A percentile compares a stretch with the other conserved stretches of the same genome.
phyloP scores from a whole-genome alignment of 768 basidiomycete species.

The Xerocomellus intermedius region DNA sequence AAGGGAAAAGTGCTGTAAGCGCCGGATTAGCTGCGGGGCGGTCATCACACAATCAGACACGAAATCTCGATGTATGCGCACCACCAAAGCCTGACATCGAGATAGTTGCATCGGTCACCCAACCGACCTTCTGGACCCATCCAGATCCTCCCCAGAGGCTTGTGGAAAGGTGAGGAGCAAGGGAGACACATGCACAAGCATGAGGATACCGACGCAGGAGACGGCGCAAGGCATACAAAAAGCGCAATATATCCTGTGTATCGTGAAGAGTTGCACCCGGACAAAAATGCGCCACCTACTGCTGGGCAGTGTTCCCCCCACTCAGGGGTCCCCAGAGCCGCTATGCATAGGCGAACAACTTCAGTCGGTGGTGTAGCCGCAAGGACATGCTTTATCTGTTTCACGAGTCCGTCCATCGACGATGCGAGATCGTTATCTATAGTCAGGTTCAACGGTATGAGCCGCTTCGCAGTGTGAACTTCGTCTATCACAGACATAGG shows the following conservation, averaged over 20 bases:
- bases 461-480: constrained; percentile 38
- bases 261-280: constrained; percentile 1
- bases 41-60: constrained; percentile 6
- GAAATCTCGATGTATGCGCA: constrained; percentile 35
- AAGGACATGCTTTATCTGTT: constrained; percentile 30
- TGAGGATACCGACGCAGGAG: constrained; percentile 56
- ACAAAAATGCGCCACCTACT: constrained; percentile 38
- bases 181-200: constrained; percentile 64
- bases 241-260: constrained; percentile 62
- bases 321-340: constrained; percentile 55
- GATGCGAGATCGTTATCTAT: constrained; percentile 18
- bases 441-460: constrained; percentile 33
- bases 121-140: constrained; percentile 78
- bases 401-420: constrained; percentile 24
- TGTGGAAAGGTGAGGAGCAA: constrained; percentile 61
- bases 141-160: constrained; percentile 60
- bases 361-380: constrained; percentile 32
- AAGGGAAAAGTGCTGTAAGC: constrained; percentile 69
- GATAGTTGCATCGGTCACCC: constrained; percentile 75
- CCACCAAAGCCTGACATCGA: constrained; percentile 78
- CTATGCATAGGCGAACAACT: constrained; percentile 59
- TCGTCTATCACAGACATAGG: constrained; percentile 49
- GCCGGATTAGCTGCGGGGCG: constrained; percentile 66
- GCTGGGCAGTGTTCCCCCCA: constrained; percentile 66
- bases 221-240: constrained; percentile 66